Conservation (phyloP, 169 alveolate species). For the Theileria orientalis region DNA sequence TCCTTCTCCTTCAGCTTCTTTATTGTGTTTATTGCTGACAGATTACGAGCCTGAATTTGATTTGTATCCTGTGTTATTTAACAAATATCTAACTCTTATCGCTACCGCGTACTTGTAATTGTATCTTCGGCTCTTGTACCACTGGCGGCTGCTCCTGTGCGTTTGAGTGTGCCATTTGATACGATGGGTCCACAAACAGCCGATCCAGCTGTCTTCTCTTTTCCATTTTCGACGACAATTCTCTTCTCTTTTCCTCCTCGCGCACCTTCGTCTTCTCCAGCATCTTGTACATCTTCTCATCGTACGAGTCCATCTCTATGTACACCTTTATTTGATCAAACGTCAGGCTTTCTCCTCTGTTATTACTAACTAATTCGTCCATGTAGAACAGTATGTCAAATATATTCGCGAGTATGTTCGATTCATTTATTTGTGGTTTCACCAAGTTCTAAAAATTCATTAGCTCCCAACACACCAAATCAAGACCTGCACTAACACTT, state of each 20-base stretch:
- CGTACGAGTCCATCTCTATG: conserved; percentile 80
- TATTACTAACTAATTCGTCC: conserved; percentile 75
- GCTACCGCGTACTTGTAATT: conserved; percentile 9
- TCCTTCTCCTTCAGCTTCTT: conserved; percentile 30
- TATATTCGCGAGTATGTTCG: conserved; percentile 65
- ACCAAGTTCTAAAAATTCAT: conserved; percentile 21
- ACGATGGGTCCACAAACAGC: conserved; percentile 20
- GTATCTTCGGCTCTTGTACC: conserved; percentile 5
- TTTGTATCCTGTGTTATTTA: too few species aligned
- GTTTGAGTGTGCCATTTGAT: not conserved
- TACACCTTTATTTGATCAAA: conserved; percentile 72
- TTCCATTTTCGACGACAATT: conserved; percentile 85
- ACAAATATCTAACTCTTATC: too few species aligned
- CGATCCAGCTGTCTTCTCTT: conserved; percentile 78
- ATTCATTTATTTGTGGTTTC: conserved; percentile 67
- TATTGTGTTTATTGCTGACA: conserved; percentile 5
- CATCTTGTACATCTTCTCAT: conserved; percentile 72
- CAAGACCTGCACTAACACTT: not conserved
- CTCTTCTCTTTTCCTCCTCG: conserved; percentile 87
- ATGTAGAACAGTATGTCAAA: conserved; percentile 74
- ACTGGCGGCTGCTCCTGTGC: conserved; percentile 17
- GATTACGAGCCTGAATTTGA: not conserved
- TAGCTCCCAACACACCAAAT: too few species aligned
- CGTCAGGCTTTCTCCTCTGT: conserved; percentile 69
- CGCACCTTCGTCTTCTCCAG: conserved; percentile 73